Conservation (phyloP, 768 basidiomycete species). For the Suillus spraguei region DNA sequence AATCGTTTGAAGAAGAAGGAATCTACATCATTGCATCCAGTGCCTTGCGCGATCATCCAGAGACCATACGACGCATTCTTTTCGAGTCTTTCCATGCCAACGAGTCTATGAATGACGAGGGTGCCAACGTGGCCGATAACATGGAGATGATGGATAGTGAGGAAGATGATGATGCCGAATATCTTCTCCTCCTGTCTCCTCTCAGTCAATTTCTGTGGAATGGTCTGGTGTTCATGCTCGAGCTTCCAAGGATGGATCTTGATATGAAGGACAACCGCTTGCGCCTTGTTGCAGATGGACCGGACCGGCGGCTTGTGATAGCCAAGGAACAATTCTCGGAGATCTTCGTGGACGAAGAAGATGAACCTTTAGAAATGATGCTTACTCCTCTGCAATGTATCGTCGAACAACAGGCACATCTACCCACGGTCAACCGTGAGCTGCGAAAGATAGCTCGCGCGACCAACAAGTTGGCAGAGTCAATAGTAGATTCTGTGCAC, state of each 20-base stretch:
- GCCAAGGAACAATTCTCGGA: constrained; percentile 81
- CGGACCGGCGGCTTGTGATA: constrained; percentile 68
- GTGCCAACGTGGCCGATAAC: constrained; percentile 45
- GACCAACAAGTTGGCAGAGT: constrained; percentile 88
- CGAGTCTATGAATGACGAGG: constrained; percentile 57
- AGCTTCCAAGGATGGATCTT: constrained; percentile 76
- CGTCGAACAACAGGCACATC: constrained; percentile 85
- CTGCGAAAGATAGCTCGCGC: constrained; percentile 89
- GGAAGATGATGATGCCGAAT: constrained; percentile 62
- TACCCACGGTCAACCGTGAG: constrained; percentile 87
- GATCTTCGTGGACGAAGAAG: constrained; percentile 67
- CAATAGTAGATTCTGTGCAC: constrained; percentile 90
- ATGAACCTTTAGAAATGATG: constrained; percentile 47
- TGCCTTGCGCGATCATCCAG: constrained; percentile 73
- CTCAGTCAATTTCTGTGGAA: constrained; percentile 89
- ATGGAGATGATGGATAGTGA: constrained; percentile 48
- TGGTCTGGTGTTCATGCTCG: constrained; percentile 80
- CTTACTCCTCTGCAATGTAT: constrained; percentile 51
- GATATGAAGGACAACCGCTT: constrained; percentile 86
- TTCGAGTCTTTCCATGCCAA: constrained; percentile 83
- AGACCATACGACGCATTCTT: constrained; percentile 77
- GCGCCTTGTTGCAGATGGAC: constrained; percentile 90
- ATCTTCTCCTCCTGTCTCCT: constrained; percentile 87
- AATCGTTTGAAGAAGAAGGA: constrained; percentile 84
- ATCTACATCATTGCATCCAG: constrained; percentile 87